A percentile compares a stretch with the other conserved stretches of the same genome.
Evolutionary conservation across 2,329 filamentous ascomycete genomes (phyloP).

Genomic region (Aspergillus piperis): DNA sequence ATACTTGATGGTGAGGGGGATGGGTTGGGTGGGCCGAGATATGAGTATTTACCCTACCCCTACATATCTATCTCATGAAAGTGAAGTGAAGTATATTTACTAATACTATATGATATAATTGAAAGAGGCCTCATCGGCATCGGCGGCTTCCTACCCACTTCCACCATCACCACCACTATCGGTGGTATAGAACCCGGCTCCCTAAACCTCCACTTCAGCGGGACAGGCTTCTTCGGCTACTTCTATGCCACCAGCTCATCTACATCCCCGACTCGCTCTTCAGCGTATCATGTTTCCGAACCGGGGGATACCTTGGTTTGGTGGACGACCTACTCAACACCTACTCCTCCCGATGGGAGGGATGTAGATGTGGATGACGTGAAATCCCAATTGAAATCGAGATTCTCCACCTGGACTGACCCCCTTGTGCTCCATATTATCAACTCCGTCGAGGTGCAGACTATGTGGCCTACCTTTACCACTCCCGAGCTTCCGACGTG

Average conservation of each 20-base stretch:
- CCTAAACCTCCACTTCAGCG: conserved; percentile 50
- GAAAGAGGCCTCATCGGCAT: conserved; percentile 46
- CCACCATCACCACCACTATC: conserved; percentile 28
- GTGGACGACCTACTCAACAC: conserved; percentile 50
- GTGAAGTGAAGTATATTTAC: too few species aligned
- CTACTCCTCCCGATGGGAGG: conserved; percentile 20
- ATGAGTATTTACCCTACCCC: too few species aligned
- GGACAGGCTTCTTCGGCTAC: conserved; percentile 56
- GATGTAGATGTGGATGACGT: too few species aligned
- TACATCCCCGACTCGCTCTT: conserved; percentile 22
- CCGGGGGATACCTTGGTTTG: conserved; percentile 41
- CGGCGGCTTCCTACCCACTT: conserved; percentile 47
- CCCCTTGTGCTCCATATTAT: conserved; percentile 48
- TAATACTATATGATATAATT: too few species aligned
- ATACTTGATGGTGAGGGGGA: too few species aligned
- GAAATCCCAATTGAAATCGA: conserved; percentile 29
- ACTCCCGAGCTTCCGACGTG: conserved; percentile 51
- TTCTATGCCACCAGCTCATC: conserved; percentile 35
- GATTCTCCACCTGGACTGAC: conserved; percentile 51
- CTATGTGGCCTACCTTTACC: conserved; percentile 53
- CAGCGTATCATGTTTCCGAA: conserved; percentile 27
- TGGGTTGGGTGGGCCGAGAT: too few species aligned
- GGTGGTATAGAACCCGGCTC: conserved; percentile 24
- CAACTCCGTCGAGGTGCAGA: conserved; percentile 40
- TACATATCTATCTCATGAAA: too few species aligned